phyloP scores from a whole-genome alignment of 495 filamentous ascomycete genomes.

The Bombardia bombarda region DNA sequence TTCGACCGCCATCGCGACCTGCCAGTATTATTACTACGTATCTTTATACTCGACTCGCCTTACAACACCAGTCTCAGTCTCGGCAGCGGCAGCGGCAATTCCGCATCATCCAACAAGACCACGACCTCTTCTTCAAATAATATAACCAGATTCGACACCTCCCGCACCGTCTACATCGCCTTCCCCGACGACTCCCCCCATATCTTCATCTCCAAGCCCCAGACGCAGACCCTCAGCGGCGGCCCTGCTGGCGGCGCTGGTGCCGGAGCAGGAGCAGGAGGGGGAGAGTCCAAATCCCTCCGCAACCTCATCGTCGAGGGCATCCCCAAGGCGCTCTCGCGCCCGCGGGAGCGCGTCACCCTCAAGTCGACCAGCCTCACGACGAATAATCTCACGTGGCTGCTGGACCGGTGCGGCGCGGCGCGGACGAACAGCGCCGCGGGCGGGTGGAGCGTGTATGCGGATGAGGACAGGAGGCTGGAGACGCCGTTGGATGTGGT shows the following conservation, averaged over 20 bases:
- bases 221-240: too few species aligned
- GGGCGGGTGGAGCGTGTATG: slow-evolving; percentile 74
- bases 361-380: slow-evolving; percentile 57
- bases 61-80: slow-evolving; percentile 52
- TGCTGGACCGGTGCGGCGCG: slow-evolving; percentile 57
- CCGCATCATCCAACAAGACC: slow-evolving; percentile 15
- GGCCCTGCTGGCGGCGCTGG: slow-evolving; percentile 2
- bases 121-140: slow-evolving; percentile 16
- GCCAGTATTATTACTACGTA: slow-evolving; percentile 62
- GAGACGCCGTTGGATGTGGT: slow-evolving; percentile 52
- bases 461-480: slow-evolving; percentile 50
- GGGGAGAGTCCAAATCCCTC: slow-evolving; percentile 53
- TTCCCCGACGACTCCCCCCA: slow-evolving; percentile 72
- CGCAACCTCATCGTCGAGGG: slow-evolving; percentile 63
- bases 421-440: slow-evolving; percentile 58
- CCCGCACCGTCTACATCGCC: slow-evolving; percentile 63
- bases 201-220: slow-evolving; percentile 57
- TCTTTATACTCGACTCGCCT: slow-evolving; percentile 66
- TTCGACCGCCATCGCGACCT: slow-evolving; percentile 54
- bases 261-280: slow-evolving; percentile 1
- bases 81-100: slow-evolving; percentile 4
- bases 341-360: slow-evolving; percentile 56
- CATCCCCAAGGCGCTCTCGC: slow-evolving; percentile 69
- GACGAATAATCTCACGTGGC: slow-evolving; percentile 57
- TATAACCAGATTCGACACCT: slow-evolving; percentile 39